Conservation (phyloP, 176 grass and related monocot species). For the Miscanthus lutarioriparius region DNA sequence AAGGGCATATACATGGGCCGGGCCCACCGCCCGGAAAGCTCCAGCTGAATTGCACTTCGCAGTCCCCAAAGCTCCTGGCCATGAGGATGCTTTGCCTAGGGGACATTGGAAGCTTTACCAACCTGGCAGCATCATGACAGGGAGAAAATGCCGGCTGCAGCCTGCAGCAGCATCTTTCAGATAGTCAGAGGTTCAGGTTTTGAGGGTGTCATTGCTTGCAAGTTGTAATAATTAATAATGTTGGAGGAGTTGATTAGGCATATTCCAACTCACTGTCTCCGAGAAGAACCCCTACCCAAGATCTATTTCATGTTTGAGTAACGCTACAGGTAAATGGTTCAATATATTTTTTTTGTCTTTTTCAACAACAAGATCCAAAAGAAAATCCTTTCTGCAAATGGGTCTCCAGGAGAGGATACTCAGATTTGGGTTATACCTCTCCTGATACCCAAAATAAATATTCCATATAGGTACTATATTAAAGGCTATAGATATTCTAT, state of each 20-base stretch:
- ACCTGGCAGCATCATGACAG: conserved; percentile 18
- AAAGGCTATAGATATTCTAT: too few relatives aligned
- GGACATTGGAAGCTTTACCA: neutral
- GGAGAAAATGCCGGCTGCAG: neutral
- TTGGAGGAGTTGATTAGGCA: neutral
- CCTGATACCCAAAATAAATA: too few relatives aligned
- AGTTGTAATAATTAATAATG: neutral
- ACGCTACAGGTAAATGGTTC: too few relatives aligned
- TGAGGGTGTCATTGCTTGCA: neutral
- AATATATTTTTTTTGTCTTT: too few relatives aligned
- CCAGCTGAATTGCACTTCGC: neutral
- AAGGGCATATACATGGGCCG: neutral
- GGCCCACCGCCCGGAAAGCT: neutral
- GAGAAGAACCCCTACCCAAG: too few relatives aligned
- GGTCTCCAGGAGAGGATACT: too few relatives aligned
- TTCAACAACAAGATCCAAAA: too few relatives aligned
- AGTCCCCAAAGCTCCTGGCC: neutral
- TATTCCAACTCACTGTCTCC: too few relatives aligned
- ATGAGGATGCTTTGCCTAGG: neutral
- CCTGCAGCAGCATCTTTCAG: neutral
- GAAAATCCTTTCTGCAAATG: too few relatives aligned
- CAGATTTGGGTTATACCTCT: too few relatives aligned
- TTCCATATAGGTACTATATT: too few relatives aligned
- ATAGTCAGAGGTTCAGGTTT: neutral
- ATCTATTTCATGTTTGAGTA: too few relatives aligned